Percentiles rank a stretch among this genome's conserved stretches.
Evolutionary conservation across 169 alveolate genomes (phyloP).

Genomic region (Eimeria acervulina): DNA sequence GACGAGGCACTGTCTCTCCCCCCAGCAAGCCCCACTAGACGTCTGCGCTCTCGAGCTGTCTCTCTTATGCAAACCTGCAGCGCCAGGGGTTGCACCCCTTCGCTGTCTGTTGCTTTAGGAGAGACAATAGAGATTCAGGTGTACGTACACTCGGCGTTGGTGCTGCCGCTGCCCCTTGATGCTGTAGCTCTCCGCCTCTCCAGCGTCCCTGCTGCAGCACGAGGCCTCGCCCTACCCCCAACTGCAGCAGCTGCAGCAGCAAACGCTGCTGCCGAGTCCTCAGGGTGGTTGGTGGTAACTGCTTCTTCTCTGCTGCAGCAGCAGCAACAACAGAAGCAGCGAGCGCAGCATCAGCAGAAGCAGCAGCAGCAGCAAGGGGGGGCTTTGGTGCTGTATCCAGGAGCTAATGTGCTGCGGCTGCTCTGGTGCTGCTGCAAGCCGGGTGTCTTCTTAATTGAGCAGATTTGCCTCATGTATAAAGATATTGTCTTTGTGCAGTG

Average conservation of each 20-base stretch:
- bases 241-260: conserved; percentile 43
- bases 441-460: conserved; percentile 70
- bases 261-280: neutral
- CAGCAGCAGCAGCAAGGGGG: conserved; percentile 43
- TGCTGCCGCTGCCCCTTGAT: conserved; percentile 53
- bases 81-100: conserved; percentile 65
- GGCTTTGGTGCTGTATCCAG: conserved; percentile 34
- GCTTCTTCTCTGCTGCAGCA: conserved; percentile 33
- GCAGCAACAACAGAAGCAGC: conserved; percentile 21
- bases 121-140: conserved; percentile 66
- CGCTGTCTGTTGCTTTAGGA: conserved; percentile 74
- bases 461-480: conserved; percentile 26
- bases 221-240: neutral
- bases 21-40: neutral
- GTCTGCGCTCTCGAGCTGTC: conserved; percentile 59
- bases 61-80: conserved; percentile 74
- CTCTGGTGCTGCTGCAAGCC: conserved; percentile 72
- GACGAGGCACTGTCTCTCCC: conserved; percentile 7
- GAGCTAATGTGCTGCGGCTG: conserved; percentile 20
- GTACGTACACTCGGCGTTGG: conserved; percentile 60
- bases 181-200: conserved; percentile 49
- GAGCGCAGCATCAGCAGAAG: too few relatives aligned
- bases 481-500: conserved; percentile 68
- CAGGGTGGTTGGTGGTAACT: conserved; percentile 21
- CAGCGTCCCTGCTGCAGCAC: conserved; percentile 26